Evolutionary conservation across 2,329 filamentous ascomycete genomes (phyloP).

Genomic region (Boeremia lycopersici): DNA sequence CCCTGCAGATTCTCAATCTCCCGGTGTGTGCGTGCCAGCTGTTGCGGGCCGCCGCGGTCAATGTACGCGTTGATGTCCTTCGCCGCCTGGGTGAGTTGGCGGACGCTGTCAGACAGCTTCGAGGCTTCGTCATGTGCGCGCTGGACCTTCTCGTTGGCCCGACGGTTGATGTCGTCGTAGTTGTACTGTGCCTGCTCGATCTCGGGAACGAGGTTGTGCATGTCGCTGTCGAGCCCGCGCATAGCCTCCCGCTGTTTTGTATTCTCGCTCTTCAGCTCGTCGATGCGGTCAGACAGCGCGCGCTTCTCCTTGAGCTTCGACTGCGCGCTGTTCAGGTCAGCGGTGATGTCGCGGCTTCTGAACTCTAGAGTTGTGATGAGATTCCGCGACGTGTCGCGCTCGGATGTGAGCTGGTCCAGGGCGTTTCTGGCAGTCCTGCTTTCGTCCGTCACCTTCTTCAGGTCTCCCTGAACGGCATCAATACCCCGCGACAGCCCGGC

Average conservation of each 20-base stretch:
- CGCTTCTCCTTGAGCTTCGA: slow-evolving; percentile 83
- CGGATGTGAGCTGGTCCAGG: slow-evolving; percentile 68
- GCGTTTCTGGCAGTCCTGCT: slow-evolving; percentile 67
- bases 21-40: slow-evolving; percentile 71
- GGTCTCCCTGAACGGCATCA: slow-evolving; percentile 82
- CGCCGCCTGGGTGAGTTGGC: slow-evolving; percentile 76
- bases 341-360: slow-evolving; percentile 74
- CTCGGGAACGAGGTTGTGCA: slow-evolving; percentile 75
- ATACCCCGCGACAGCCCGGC: slow-evolving; percentile 69
- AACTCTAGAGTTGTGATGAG: slow-evolving; percentile 75
- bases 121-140: slow-evolving; percentile 73
- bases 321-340: slow-evolving; percentile 71
- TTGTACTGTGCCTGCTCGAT: slow-evolving; percentile 76
- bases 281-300: slow-evolving; percentile 71
- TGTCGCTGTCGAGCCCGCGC: slow-evolving; percentile 70
- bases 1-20: slow-evolving; percentile 72
- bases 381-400: slow-evolving; percentile 74
- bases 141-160: slow-evolving; percentile 74
- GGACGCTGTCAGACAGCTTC: slow-evolving; percentile 73
- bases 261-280: slow-evolving; percentile 73
- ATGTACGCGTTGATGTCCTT: slow-evolving; percentile 81
- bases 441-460: slow-evolving; percentile 70
- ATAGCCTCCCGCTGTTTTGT: slow-evolving; percentile 72
- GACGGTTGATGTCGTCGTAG: slow-evolving; percentile 76
- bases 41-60: slow-evolving; percentile 73